These are phyloP conservation scores for Salvia sclarea DNA, from an alignment of 305 asterid species.

Conservation along the genomic window DNA sequence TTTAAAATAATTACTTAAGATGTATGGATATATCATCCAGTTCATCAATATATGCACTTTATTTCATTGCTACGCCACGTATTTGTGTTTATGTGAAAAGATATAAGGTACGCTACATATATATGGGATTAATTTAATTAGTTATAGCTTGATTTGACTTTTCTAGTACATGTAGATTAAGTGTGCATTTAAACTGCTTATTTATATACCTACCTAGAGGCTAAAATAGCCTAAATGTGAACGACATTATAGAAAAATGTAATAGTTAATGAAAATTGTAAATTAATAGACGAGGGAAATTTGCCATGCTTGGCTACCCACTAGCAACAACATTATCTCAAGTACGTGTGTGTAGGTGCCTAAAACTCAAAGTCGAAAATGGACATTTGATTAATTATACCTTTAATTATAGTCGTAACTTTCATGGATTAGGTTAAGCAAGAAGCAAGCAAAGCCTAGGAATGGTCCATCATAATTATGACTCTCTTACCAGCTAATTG, in stretches of 20 bases:
- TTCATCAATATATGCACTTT: too few species aligned
- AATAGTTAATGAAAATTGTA: too few species aligned
- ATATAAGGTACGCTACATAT: too few species aligned
- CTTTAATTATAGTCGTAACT: conserved; percentile 30
- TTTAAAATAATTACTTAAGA: too few species aligned
- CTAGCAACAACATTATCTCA: not conserved
- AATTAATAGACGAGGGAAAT: too few species aligned
- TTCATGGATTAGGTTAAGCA: conserved; percentile 31
- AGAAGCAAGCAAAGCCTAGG: conserved; percentile 27
- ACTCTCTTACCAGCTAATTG: conserved; percentile 31
- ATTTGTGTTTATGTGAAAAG: too few species aligned
- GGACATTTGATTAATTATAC: conserved; percentile 25
- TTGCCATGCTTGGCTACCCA: not conserved
- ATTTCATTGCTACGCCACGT: too few species aligned
- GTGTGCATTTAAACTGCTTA: not conserved
- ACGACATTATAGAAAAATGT: not conserved
- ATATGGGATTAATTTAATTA: too few species aligned
- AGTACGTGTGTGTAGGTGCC: not conserved
- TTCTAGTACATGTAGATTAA: not conserved
- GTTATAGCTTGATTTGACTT: not conserved
- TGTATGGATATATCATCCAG: too few species aligned
- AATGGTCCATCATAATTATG: conserved; percentile 32
- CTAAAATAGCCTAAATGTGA: not conserved
- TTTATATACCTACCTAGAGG: not conserved
- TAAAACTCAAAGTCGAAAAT: conserved; percentile 24